Base-by-base conservation (phyloP, 306 rosid genomes). In the Inga leiocalycina region DNA sequence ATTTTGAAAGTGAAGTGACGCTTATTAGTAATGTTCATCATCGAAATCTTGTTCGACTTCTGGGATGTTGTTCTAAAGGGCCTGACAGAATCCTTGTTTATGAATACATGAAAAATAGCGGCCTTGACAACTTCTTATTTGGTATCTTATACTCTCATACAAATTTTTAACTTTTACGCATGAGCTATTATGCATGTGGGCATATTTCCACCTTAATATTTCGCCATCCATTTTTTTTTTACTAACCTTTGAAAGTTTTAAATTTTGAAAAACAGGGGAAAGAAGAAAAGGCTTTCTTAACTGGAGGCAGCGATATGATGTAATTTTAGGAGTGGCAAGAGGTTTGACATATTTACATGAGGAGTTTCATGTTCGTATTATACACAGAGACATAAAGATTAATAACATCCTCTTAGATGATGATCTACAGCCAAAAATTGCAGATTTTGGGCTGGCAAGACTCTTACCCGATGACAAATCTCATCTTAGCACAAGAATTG, bases 21-120 rank as follows among this genome's bases (percentile, higher is more conserved):
- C 91, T 93, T 30, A 93, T 93, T 76, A 87, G 95, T 13, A 93
- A 93, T 54, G 95, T 93, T 76, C 95, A 91, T 84, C 97, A 93
- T 45, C 77, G 93, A 44, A 91, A 93, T 81, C 87, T 93, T 0
- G 90, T 90, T 77, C 82, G 93, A 30, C 95, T 93, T 70, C 94
- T 93, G 34, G 97, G 97, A 62, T 91, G 92, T 67, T 90, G 91
- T 65, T 85, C 76, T 69, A 89, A 88, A 81, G 97, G 93, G 27
- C 87, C 76, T 61, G 91, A 93, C 24, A 84, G 90, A 80, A 89
- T 93, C 82, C 97, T 93, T 72, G 92, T 93, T 71, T 91, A 87
- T 68, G 93, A 93, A 59, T 91, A 83, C 91, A 89, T 89, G 91
- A 75, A 82, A 39, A 86, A 89, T 51, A 77, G 76, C 79, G 84